Conservation (phyloP, 2,329 filamentous ascomycete genomes). For the Aspergillus quadrilineatus region DNA sequence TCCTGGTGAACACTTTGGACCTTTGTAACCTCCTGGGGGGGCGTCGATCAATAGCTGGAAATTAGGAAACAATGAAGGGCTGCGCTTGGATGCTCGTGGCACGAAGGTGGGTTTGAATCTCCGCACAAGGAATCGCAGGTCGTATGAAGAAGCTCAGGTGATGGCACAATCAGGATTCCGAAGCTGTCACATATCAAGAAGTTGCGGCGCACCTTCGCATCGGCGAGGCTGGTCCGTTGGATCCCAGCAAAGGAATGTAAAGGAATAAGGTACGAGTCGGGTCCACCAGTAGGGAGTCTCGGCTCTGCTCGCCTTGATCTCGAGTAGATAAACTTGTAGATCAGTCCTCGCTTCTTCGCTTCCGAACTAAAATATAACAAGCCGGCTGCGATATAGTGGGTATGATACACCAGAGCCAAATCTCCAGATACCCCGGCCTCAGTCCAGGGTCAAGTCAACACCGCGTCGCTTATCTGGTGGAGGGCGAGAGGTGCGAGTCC, state of each 20-base stretch:
- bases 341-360: not conserved
- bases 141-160: not conserved
- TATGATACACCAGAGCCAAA: slow-evolving; percentile 7
- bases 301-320: not conserved
- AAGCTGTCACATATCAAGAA: slow-evolving; percentile 2
- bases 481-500: slow-evolving; percentile 12
- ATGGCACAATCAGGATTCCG: slow-evolving; percentile 3
- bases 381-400: not conserved
- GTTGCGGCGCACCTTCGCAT: not conserved
- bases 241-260: not conserved
- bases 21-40: slow-evolving; percentile 9
- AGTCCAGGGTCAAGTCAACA: slow-evolving; percentile 19
- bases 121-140: not conserved
- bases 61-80: slow-evolving; percentile 11
- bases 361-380: not conserved
- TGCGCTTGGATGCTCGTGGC: slow-evolving; percentile 1
- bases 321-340: not conserved
- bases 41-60: slow-evolving; percentile 21
- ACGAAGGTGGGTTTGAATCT: slow-evolving; percentile 9
- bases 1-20: slow-evolving; percentile 5
- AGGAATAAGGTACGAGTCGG: not conserved
- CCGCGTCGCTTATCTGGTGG: slow-evolving; percentile 15
- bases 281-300: not conserved
- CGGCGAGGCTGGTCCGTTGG: not conserved
- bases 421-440: slow-evolving; percentile 7